A percentile compares a stretch with the other conserved stretches of the same genome.
phyloP scores from a whole-genome alignment of 352 stramenopile species.

The Phytophthora meadii region DNA sequence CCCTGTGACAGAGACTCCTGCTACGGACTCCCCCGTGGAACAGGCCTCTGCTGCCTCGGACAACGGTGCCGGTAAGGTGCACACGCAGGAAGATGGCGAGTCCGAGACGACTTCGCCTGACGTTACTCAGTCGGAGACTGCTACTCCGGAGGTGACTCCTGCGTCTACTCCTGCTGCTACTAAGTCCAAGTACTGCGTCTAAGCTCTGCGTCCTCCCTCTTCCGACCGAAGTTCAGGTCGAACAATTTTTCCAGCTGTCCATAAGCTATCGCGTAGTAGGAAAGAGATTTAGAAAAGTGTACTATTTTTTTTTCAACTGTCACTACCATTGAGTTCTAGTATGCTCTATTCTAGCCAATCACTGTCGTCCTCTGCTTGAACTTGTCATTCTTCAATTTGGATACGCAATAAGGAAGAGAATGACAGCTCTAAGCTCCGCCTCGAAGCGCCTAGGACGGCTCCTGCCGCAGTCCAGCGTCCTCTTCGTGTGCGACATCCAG shows the following conservation, averaged over 20 bases:
- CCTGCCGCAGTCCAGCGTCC: conserved; percentile 71
- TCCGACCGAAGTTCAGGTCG: conserved; percentile 10
- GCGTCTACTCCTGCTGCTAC: conserved; percentile 21
- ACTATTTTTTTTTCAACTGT: conserved; percentile 1
- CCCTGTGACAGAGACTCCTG: conserved; percentile 19
- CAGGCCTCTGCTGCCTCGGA: conserved; percentile 25
- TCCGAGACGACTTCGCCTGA: conserved; percentile 18
- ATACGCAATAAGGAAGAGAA: conserved; percentile 30
- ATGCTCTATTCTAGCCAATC: not conserved
- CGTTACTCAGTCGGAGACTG: conserved; percentile 15
- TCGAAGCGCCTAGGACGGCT: conserved; percentile 58
- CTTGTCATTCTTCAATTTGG: conserved; percentile 17
- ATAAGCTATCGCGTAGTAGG: conserved; percentile 25
- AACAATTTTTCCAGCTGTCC: conserved; percentile 25
- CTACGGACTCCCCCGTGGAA: conserved; percentile 30
- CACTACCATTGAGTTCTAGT: not conserved
- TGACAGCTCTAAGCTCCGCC: conserved; percentile 36
- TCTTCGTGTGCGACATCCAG: conserved; percentile 98
- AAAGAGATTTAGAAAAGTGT: conserved; percentile 29
- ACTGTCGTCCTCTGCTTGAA: conserved; percentile 1
- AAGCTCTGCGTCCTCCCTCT: conserved; percentile 12
- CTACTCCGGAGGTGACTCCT: conserved; percentile 22
- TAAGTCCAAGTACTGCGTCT: conserved; percentile 45
- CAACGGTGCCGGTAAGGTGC: conserved; percentile 22
- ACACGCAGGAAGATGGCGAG: conserved; percentile 28